Evolutionary conservation across 352 stramenopile genomes (phyloP).

Genomic region (Phytophthora pistaciae): DNA sequence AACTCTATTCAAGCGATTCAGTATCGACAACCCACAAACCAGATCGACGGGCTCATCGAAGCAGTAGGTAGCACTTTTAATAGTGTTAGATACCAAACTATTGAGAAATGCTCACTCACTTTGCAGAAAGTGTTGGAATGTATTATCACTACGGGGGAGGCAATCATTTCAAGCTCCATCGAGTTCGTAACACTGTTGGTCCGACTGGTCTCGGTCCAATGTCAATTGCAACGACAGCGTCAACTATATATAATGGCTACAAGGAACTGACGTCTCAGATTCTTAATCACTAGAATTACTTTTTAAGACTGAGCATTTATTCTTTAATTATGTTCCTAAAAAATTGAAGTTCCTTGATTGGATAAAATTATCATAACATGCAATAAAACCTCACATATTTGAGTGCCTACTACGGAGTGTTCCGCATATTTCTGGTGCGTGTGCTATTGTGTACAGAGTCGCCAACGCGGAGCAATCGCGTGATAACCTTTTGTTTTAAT

Average conservation of each 20-base stretch:
- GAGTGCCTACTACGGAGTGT: neutral
- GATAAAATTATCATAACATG: neutral
- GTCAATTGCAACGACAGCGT: no score
- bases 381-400: neutral
- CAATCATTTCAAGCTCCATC: conserved; percentile 8
- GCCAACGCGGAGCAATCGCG: neutral
- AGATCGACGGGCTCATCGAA: conserved; percentile 3
- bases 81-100: neutral
- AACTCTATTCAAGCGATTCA: conserved; percentile 16
- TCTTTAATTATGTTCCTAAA: neutral
- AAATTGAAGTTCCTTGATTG: neutral
- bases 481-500: neutral
- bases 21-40: neutral
- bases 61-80: neutral
- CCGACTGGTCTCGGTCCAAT: no score
- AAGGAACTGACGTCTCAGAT: neutral
- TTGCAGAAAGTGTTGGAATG: conserved; percentile 13
- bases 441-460: neutral
- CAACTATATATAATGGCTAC: no score
- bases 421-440: neutral
- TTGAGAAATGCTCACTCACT: conserved; percentile 9
- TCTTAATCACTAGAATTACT: neutral
- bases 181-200: neutral
- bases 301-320: no score
- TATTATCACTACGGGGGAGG: conserved; percentile 1